phyloP scores from a whole-genome alignment of 228 moss, liverwort and hornwort species.

The Sphagnum fallax region DNA sequence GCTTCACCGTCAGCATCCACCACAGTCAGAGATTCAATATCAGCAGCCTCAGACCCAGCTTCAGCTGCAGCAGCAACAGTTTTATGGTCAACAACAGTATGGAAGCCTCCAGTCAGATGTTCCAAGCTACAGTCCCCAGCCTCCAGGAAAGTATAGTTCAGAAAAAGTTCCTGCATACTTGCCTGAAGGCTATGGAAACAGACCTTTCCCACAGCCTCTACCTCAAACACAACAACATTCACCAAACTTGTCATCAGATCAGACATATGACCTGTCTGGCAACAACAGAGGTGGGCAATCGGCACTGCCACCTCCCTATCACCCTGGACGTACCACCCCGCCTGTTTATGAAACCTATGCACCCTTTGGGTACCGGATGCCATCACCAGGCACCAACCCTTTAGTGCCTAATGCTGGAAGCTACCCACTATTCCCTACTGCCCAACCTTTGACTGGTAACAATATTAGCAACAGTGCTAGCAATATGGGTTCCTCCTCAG shows the following conservation, averaged over 20 bases:
- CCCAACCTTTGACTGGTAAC: slow-evolving; percentile 28
- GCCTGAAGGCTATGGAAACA: slow-evolving; percentile 24
- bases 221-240: slow-evolving; percentile 24
- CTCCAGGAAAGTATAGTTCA: slow-evolving; percentile 18
- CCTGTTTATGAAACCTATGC: slow-evolving; percentile 51
- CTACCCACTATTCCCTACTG: slow-evolving; percentile 55
- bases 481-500: slow-evolving; percentile 6
- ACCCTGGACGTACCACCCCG: slow-evolving; percentile 1
- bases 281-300: slow-evolving; percentile 25
- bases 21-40: slow-evolving; percentile 16
- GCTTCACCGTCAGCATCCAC: slow-evolving; percentile 29
- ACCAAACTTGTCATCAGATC: slow-evolving; percentile 22
- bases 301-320: slow-evolving; percentile 51
- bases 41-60: slow-evolving; percentile 29
- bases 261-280: slow-evolving; percentile 53
- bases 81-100: slow-evolving; percentile 18
- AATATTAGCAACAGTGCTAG: no score
- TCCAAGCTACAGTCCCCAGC: slow-evolving; percentile 31
- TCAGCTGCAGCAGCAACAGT: slow-evolving; percentile 8
- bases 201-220: slow-evolving; percentile 18
- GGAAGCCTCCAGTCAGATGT: slow-evolving; percentile 47
- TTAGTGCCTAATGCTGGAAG: slow-evolving; percentile 47
- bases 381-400: slow-evolving; percentile 36
- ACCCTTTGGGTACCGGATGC: slow-evolving; percentile 48
- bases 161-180: slow-evolving; percentile 25